Conservation (phyloP, 768 basidiomycete species). For the Naganishia antarctica region DNA sequence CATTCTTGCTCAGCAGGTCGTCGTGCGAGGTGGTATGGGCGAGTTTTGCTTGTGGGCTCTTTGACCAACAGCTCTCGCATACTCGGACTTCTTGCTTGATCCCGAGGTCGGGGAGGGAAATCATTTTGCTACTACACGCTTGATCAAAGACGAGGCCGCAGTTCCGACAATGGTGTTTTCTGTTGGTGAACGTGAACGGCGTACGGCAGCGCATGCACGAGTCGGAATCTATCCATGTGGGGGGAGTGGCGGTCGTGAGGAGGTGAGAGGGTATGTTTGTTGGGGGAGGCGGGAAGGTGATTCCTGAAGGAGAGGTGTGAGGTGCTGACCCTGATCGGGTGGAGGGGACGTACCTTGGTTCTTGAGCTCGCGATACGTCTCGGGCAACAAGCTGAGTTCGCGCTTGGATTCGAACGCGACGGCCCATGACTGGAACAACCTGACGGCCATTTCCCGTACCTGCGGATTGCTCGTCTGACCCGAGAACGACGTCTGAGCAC, state of each 20-base stretch:
- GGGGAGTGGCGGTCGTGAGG: conserved; percentile 54
- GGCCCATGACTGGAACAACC: conserved; percentile 88
- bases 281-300: conserved; percentile 42
- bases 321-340: conserved; percentile 51
- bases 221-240: conserved; percentile 96
- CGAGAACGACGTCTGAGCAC: not conserved
- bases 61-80: conserved; percentile 82
- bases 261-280: conserved; percentile 35
- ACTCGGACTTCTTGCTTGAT: conserved; percentile 88
- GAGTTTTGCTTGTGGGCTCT: conserved; percentile 52
- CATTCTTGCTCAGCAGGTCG: conserved; percentile 16
- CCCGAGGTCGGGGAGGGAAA: conserved; percentile 86
- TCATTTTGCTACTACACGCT: conserved; percentile 75
- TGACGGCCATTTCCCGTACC: conserved; percentile 72
- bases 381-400: conserved; percentile 65
- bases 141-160: conserved; percentile 97
- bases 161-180: conserved; percentile 97
- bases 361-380: conserved; percentile 71
- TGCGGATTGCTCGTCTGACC: conserved; percentile 62
- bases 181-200: conserved; percentile 86
- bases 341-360: conserved; percentile 60
- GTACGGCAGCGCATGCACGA: conserved; percentile 88
- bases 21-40: conserved; percentile 9
- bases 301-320: conserved; percentile 51
- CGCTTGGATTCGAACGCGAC: conserved; percentile 78